Evolutionary conservation across 495 filamentous ascomycete species (phyloP).

Genomic region (Schizothecium vesticola): DNA sequence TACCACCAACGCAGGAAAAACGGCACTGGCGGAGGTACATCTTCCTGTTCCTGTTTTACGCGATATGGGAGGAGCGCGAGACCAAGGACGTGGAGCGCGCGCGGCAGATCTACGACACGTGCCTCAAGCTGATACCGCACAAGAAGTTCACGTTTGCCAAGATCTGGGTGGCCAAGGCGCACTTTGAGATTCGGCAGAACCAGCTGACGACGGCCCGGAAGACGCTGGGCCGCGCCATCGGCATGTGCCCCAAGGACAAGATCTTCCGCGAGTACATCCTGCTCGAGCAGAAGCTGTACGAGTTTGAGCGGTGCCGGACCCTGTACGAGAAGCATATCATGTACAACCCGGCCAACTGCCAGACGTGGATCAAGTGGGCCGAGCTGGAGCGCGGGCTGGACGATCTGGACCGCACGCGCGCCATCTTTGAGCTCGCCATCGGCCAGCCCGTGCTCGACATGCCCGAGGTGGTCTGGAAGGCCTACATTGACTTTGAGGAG

Average conservation of each 20-base stretch:
- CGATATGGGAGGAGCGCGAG: constrained; percentile 87
- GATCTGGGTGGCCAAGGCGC: constrained; percentile 87
- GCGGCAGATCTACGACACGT: constrained; percentile 85
- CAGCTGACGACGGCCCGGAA: constrained; percentile 76
- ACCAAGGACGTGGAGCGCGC: constrained; percentile 73
- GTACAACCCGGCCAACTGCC: constrained; percentile 81
- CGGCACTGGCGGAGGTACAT: constrained; percentile 96
- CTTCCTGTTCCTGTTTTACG: constrained; percentile 97
- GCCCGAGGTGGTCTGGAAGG: constrained; percentile 95
- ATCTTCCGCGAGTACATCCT: constrained; percentile 91
- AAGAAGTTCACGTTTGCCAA: constrained; percentile 98
- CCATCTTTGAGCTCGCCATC: constrained; percentile 88
- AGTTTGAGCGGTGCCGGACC: constrained; percentile 83
- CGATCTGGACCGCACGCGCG: constrained; percentile 79
- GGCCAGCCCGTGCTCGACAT: constrained; percentile 84
- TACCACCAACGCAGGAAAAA: constrained; percentile 94
- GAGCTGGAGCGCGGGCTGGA: constrained; percentile 87
- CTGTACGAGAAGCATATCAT: constrained; percentile 90
- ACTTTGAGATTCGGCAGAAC: constrained; percentile 87
- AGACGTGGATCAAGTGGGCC: constrained; percentile 93
- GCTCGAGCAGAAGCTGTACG: constrained; percentile 84
- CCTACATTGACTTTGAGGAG: constrained; percentile 97
- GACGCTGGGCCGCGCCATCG: constrained; percentile 80
- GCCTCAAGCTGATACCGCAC: constrained; percentile 82
- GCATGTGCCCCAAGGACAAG: constrained; percentile 92